Evolutionary conservation across 139 green algal genomes (phyloP), one percentile per base, ranked within the genome.

Genomic region (Yamagishiella unicocca): DNA sequence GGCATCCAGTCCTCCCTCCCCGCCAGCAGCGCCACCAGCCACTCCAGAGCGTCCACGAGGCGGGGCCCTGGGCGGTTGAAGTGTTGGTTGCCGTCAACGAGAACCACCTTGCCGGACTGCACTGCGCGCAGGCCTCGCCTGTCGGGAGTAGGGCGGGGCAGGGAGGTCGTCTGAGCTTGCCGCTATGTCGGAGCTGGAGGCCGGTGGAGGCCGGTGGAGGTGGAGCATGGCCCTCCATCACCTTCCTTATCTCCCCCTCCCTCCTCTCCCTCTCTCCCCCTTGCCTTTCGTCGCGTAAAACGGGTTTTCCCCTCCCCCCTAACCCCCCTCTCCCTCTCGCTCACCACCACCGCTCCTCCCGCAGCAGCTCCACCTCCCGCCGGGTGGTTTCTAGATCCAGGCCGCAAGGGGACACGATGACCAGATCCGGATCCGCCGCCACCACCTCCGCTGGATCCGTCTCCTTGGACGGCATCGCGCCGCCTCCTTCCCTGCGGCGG

Each of bases 31-130:
- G 82, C 93, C 37, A 95, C 92, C 61, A 98, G 92, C 42, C 93
- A 98, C 90, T 98, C 96, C 10, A 98, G 89, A 0, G 92, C 94
- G 38, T 98, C 95, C 74, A 98, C 91, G 38, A 98, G 87, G 6
- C 95, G 88, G 0, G 96, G 95, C 1, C 96, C 95, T 40, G 94
- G 95, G 19, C 96, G 87, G 84, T 98, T 98, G 93, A 98, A 98
- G 83, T 93, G 81, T 37, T 94, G 90, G 89, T 98, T 96, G 73
- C 96, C 96, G 83, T 98, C 96, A 38, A 98, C 96, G 19, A 98
- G 50, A 8, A 91, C 92, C 42, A 98, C 95, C 1, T 54, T 71
- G 17, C 93, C 94, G 3, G 90, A 76, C 68, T 89, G 87, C n/a
- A 98, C 95, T 5, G 95, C 96, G 19, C 90, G 88, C 75, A 98